Percentiles rank a stretch among this genome's conserved stretches.
phyloP scores from a whole-genome alignment of 2,329 filamentous ascomycete species.

The Pseudogymnoascus sp. region DNA sequence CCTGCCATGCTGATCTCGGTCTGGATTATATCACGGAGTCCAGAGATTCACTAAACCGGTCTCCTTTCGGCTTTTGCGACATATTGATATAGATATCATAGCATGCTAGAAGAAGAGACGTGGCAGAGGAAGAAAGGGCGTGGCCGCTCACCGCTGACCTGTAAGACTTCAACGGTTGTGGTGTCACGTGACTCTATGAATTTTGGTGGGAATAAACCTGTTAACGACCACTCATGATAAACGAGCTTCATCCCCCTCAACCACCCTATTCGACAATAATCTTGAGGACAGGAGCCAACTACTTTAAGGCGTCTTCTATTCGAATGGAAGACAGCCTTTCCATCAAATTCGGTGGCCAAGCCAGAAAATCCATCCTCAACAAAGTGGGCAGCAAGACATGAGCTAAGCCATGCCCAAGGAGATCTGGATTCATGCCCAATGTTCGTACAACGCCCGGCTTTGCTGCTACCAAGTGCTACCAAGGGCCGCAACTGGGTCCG shows the following conservation, averaged over 20 bases:
- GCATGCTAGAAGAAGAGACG: neutral
- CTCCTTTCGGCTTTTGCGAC: neutral
- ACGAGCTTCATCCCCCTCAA: constrained; percentile 53
- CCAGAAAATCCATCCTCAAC: neutral
- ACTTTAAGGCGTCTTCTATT: constrained; percentile 1
- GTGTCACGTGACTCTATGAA: neutral
- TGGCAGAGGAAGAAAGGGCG: neutral
- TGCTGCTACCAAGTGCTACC: neutral
- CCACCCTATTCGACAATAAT: constrained; percentile 34
- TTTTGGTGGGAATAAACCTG: neutral
- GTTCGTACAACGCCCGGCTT: constrained; percentile 1
- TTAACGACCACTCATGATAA: constrained; percentile 36
- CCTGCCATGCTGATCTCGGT: neutral
- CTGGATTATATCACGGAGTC: neutral
- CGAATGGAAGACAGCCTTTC: neutral
- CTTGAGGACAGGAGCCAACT: neutral
- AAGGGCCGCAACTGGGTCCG: neutral
- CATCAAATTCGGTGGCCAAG: neutral
- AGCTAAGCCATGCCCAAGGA: constrained; percentile 6
- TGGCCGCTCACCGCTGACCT: neutral
- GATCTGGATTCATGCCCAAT: constrained; percentile 7
- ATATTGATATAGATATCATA: neutral
- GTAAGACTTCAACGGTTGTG: neutral
- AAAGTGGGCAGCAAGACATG: constrained; percentile 7
- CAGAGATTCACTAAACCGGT: neutral